These are phyloP conservation scores for Leptodontidium sp. DNA, from an alignment of 2,329 filamentous ascomycete genomes.

Conservation along the genomic window DNA sequence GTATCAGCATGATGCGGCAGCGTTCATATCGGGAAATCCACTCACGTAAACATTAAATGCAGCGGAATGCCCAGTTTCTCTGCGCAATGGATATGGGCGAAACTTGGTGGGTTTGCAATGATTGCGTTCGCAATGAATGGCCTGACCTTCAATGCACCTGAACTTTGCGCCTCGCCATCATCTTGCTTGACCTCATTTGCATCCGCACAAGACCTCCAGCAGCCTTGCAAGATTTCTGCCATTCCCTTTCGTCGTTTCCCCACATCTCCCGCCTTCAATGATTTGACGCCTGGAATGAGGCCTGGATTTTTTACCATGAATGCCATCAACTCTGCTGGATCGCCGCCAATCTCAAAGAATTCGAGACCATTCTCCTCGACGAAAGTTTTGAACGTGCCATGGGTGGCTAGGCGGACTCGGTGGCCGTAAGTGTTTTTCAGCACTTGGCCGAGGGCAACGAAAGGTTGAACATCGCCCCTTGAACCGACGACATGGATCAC, in stretches of 20 bases:
- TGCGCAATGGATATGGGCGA: conserved; percentile 78
- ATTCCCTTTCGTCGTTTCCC: conserved; percentile 78
- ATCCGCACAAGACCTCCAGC: conserved; percentile 87
- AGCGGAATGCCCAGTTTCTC: conserved; percentile 78
- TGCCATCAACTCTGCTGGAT: conserved; percentile 80
- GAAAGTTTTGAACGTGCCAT: conserved; percentile 72
- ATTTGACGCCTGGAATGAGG: conserved; percentile 82
- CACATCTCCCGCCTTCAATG: conserved; percentile 79
- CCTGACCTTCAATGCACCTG: conserved; percentile 46
- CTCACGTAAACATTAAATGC: conserved; percentile 90
- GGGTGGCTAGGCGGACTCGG: conserved; percentile 77
- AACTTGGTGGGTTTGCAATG: conserved; percentile 80
- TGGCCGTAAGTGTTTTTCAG: conserved; percentile 73
- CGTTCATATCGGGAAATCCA: conserved; percentile 32
- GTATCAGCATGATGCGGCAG: conserved; percentile 7
- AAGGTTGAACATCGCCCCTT: conserved; percentile 79
- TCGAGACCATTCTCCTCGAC: conserved; percentile 76
- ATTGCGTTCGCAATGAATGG: conserved; percentile 87
- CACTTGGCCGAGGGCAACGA: conserved; percentile 73
- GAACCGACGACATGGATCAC: conserved; percentile 81
- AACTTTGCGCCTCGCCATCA: not conserved
- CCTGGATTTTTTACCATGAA: conserved; percentile 93
- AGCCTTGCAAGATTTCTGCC: conserved; percentile 80
- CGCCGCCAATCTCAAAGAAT: conserved; percentile 78
- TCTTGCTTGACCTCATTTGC: conserved; percentile 64